Conservation (phyloP, 139 green algal species). For the Tetradesmus lagerheimii region DNA sequence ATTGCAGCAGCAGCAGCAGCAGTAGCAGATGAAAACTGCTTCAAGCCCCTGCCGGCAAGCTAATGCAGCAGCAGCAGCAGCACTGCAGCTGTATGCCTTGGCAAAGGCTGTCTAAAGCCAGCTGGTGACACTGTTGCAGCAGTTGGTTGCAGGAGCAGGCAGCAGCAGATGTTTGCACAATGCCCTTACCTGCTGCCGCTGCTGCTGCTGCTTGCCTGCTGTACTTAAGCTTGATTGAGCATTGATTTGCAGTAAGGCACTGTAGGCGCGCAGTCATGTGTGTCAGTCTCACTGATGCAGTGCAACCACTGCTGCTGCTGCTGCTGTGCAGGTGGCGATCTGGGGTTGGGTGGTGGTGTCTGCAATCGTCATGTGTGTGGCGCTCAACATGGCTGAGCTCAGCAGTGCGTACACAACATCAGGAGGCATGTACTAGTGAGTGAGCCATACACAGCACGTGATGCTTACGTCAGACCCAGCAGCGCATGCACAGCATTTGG, state of each 20-base stretch:
- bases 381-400: constrained; percentile 40
- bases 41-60: no score
- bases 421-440: background rate
- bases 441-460: background rate
- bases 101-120: background rate
- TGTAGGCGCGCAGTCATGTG: no score
- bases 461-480: background rate
- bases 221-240: no score
- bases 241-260: no score
- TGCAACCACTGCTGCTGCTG: background rate
- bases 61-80: background rate
- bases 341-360: constrained; percentile 39
- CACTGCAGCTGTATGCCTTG: background rate
- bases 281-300: background rate
- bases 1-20: background rate
- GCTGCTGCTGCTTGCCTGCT: no score
- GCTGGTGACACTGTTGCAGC: background rate
- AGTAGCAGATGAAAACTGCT: background rate
- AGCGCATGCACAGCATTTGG: background rate
- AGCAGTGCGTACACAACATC: background rate
- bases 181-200: no score
- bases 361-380: background rate
- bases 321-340: background rate
- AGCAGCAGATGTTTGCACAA: background rate
- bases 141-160: background rate